Base-by-base conservation (phyloP, 2,329 filamentous ascomycete genomes). In the Clarireedia hainanense region DNA sequence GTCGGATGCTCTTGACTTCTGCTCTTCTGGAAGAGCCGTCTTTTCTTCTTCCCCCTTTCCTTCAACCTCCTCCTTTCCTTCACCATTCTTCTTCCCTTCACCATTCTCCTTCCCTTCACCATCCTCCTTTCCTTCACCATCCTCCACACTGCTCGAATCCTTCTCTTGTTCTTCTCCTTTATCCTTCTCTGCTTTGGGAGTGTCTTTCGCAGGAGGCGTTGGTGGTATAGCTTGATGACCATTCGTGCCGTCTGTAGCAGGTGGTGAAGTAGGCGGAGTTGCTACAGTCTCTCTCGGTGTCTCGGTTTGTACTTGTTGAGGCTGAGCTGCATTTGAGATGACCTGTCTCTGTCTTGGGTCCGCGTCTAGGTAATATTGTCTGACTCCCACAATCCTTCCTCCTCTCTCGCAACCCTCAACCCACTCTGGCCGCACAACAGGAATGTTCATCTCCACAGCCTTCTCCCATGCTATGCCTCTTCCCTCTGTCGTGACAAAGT, bases 401-500 rank as follows among this genome's bases (percentile, higher is more conserved):
- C 89, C 91, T 63, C 88, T 81, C 73, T 97, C 92, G 69, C 94
- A 99, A n/a, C 91, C 92, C 65, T 95, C 88, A 30, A 99, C 82
- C 94, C 94, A 99, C 71, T 99, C 94, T 20, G 94, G 94, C 40
- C 94, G 83, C 23, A 99, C 94, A 10, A 99, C 90, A 6, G 94
- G 94, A 54, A 99, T 95, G 71, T 97, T 99, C 82, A 91, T 95
- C 75, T 97, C 92, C 30, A 92, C 86, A 1, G 94, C 94, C 76
- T 94, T 95, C 74, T 99, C 94, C 94, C 94, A 99, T 12, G 86
- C 80, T 50, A 88, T 80, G 34, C 94, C 94, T 55, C 91, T 79
- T 30, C 91, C 91, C 71, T 99, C 94, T 9, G 90, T 95, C 61
- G 92, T 97, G 58, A 99, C 90, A 70, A 99, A 99, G 73, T 99